Evolutionary conservation across 179 eudicot genomes (phyloP).

Genomic region (Pouteria campechiana): DNA sequence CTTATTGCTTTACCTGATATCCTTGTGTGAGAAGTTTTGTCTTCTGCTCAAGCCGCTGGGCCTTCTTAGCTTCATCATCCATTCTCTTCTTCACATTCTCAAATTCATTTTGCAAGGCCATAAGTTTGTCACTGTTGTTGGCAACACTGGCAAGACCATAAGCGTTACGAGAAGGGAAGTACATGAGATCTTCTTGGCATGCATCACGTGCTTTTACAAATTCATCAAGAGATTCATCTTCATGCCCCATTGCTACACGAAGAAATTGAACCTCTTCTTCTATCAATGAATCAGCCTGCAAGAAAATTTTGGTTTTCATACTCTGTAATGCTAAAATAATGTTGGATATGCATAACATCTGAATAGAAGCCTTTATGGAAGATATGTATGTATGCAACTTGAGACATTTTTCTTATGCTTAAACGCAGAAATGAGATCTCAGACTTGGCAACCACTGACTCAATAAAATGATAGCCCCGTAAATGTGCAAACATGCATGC

Average conservation of each 20-base stretch:
- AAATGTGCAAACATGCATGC: no score
- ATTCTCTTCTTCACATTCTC: conserved; percentile 78
- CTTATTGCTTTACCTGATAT: conserved; percentile 46
- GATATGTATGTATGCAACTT: no score
- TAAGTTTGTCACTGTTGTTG: conserved; percentile 69
- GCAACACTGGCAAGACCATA: conserved; percentile 93
- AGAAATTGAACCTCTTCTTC: conserved; percentile 56
- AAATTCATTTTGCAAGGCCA: conserved; percentile 80
- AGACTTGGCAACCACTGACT: no score
- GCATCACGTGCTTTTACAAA: conserved; percentile 79
- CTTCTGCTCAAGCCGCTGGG: conserved; percentile 77
- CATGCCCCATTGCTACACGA: conserved; percentile 79
- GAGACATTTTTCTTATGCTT: no score
- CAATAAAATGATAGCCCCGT: no score
- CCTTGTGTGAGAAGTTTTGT: conserved; percentile 80
- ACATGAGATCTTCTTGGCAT: conserved; percentile 74
- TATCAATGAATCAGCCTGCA: conserved; percentile 68
- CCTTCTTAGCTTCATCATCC: conserved; percentile 95
- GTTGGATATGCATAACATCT: no score
- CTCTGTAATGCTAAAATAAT: no score
- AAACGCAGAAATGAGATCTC: no score
- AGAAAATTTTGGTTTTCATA: conserved; percentile 2
- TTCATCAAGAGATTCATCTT: conserved; percentile 62
- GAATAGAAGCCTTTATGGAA: no score
- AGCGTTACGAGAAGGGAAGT: conserved; percentile 76